phyloP scores from a whole-genome alignment of 306 rosid genomes.

The Albizia julibrissin region DNA sequence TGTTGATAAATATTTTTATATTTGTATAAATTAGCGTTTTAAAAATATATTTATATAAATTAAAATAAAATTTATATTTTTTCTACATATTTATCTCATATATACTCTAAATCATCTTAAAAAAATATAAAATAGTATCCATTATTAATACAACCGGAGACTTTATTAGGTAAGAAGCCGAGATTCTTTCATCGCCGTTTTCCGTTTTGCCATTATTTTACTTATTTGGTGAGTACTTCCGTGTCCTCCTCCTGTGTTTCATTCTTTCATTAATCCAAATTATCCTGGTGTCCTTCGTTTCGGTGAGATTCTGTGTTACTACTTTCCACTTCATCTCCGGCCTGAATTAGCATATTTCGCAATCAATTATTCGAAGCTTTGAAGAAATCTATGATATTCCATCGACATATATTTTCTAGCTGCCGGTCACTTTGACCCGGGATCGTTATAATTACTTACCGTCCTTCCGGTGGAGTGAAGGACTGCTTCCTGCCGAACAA shows the following conservation, averaged over 20 bases:
- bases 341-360: neutral
- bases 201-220: neutral
- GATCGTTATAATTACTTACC: slow-evolving; percentile 2
- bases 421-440: slow-evolving; percentile 1
- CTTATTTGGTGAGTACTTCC: neutral
- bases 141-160: no score
- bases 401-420: neutral
- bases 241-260: neutral
- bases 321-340: neutral
- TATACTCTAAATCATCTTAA: no score
- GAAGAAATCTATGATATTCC: neutral
- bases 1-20: no score
- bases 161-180: neutral
- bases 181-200: neutral
- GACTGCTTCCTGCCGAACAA: neutral
- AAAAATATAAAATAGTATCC: no score
- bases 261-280: no score
- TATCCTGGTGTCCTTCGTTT: neutral
- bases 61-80: no score
- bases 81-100: no score
- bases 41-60: no score
- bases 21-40: no score
- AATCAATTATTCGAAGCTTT: neutral
- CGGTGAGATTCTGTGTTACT: neutral
- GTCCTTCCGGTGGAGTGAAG: neutral